Conservation (phyloP, 2,329 filamentous ascomycete species). For the Rhexocercosporidium sp. region DNA sequence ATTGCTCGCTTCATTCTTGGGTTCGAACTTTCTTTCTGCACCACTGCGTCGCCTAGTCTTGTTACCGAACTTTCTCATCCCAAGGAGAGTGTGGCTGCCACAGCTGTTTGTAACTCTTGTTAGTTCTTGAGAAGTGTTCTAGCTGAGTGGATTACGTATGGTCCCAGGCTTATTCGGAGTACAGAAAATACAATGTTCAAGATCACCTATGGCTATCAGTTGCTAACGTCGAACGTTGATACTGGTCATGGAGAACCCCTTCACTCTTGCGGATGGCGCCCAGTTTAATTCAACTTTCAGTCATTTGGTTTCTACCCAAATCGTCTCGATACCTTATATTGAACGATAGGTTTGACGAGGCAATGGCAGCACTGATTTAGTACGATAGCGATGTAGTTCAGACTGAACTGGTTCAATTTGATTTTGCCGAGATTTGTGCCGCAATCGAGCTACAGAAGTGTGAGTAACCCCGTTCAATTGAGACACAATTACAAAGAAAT, state of each 20-base stretch:
- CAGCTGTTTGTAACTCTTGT: constrained; percentile 59
- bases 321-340: constrained; percentile 61
- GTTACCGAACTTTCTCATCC: constrained; percentile 60
- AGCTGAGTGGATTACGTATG: constrained; percentile 50
- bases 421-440: constrained; percentile 61
- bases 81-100: constrained; percentile 57
- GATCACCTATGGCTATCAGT: neutral
- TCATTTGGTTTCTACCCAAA: constrained; percentile 54
- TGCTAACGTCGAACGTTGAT: neutral
- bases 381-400: constrained; percentile 59
- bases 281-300: constrained; percentile 31
- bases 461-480: neutral
- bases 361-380: constrained; percentile 54
- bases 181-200: constrained; percentile 9
- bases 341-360: constrained; percentile 61
- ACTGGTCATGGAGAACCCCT: constrained; percentile 50
- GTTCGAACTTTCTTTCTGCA: constrained; percentile 56
- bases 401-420: constrained; percentile 59
- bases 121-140: constrained; percentile 55
- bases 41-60: constrained; percentile 55
- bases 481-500: neutral
- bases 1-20: constrained; percentile 56
- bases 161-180: constrained; percentile 48
- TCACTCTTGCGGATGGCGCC: constrained; percentile 47
- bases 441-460: constrained; percentile 56